phyloP scores from a whole-genome alignment of 73 alveolate genomes.

The Symbiodinium natans region DNA sequence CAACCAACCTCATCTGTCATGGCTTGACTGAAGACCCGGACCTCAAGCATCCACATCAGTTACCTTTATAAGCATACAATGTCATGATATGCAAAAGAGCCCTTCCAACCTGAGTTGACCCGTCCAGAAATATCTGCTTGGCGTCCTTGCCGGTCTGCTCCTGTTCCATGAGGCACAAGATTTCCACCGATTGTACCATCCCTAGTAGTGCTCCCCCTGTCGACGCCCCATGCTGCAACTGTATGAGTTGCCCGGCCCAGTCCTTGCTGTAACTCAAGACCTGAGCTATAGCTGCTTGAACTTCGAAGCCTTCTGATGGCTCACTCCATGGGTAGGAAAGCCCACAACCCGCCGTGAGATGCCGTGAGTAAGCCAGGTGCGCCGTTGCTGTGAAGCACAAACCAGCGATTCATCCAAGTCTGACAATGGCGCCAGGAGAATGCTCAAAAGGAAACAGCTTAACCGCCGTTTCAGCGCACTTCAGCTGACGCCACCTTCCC shows the following conservation, averaged over 20 bases:
- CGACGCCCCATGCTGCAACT: no score
- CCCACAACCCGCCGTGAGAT: not conserved
- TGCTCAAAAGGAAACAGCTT: not conserved
- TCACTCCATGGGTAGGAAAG: not conserved
- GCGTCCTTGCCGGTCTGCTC: not conserved
- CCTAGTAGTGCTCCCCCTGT: no score
- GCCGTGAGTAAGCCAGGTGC: not conserved
- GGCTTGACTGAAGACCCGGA: constrained; percentile 44
- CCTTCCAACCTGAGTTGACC: constrained; percentile 5
- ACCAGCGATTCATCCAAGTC: constrained; percentile 90
- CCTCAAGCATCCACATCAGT: not conserved
- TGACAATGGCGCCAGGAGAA: not conserved
- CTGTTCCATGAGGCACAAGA: not conserved
- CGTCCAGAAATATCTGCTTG: constrained; percentile 42
- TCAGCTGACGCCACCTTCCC: constrained; percentile 15
- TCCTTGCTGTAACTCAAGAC: not conserved
- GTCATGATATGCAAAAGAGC: not conserved
- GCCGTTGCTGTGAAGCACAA: constrained; percentile 31
- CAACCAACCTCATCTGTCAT: constrained; percentile 50
- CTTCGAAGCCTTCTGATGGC: not conserved
- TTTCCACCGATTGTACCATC: no score
- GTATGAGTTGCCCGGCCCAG: not conserved
- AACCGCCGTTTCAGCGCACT: no score
- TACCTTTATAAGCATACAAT: not conserved
- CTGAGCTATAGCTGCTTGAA: not conserved